Evolutionary conservation across 2,329 filamentous ascomycete species (phyloP).

Genomic region (Ophiosphaerella herpotricha): DNA sequence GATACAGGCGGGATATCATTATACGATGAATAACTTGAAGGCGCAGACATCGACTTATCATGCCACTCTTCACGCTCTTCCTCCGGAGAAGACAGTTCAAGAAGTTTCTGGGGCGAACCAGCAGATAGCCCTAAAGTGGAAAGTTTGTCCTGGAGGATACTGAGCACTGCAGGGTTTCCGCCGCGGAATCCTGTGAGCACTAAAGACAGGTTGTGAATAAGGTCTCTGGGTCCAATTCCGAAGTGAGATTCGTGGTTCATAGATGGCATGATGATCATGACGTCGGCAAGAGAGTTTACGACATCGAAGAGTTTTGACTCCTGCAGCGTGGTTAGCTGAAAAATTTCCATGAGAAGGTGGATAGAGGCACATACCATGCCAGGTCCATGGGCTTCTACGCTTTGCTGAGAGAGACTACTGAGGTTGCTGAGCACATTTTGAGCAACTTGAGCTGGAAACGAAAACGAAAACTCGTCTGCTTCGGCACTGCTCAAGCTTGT

Average conservation of each 20-base stretch:
- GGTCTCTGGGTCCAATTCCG: slow-evolving; percentile 37
- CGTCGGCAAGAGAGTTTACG: slow-evolving; percentile 42
- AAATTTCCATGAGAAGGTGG: background rate
- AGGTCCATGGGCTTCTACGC: slow-evolving; percentile 42
- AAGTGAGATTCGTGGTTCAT: slow-evolving; percentile 39
- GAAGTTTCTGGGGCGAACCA: slow-evolving; percentile 34
- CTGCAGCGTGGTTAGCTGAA: slow-evolving; percentile 12
- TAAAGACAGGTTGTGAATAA: slow-evolving; percentile 39
- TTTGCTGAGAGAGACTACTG: slow-evolving; percentile 36
- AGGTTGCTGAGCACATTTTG: slow-evolving; percentile 38
- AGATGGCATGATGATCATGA: slow-evolving; percentile 44
- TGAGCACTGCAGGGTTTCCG: slow-evolving; percentile 41
- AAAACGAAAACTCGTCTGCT: slow-evolving; percentile 42
- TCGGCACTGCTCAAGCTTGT: slow-evolving; percentile 36
- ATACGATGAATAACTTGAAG: slow-evolving; percentile 18
- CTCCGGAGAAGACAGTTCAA: slow-evolving; percentile 39
- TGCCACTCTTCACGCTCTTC: slow-evolving; percentile 37
- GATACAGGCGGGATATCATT: slow-evolving; percentile 9
- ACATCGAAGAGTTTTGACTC: slow-evolving; percentile 45
- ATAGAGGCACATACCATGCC: slow-evolving; percentile 34
- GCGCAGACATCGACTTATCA: slow-evolving; percentile 21
- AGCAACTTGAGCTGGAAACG: slow-evolving; percentile 41
- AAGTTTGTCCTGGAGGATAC: slow-evolving; percentile 40
- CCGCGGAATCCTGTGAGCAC: slow-evolving; percentile 38
- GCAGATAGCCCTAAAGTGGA: slow-evolving; percentile 30